A percentile compares a stretch with the other conserved stretches of the same genome.
phyloP scores from a whole-genome alignment of 768 basidiomycete genomes.

The Mycena latifolia region DNA sequence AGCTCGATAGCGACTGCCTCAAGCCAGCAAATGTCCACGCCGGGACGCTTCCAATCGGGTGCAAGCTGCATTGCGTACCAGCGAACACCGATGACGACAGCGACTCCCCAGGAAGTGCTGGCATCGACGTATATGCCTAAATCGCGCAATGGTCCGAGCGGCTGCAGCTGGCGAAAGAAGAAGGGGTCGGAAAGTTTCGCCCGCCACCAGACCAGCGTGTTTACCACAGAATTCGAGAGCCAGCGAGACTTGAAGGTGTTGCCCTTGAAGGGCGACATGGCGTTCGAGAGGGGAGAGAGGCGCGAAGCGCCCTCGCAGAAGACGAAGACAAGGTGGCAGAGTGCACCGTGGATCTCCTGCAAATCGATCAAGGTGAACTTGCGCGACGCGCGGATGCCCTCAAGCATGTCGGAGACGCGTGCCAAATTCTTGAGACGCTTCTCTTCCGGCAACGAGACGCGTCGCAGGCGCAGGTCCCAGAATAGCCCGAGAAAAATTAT shows the following conservation, averaged over 20 bases:
- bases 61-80: constrained; percentile 5
- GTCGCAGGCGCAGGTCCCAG: constrained; percentile 42
- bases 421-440: constrained; percentile 42
- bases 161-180: not conserved
- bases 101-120: constrained; percentile 1
- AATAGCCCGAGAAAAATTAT: constrained; percentile 44
- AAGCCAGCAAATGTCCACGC: constrained; percentile 19
- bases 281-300: constrained; percentile 1
- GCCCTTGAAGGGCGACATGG: not conserved
- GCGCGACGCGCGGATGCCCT: not conserved
- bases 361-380: constrained; percentile 1
- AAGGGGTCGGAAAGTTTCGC: not conserved
- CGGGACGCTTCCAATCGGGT: not conserved
- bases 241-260: not conserved
- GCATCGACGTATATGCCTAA: constrained; percentile 4
- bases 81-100: not conserved
- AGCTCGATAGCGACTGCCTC: constrained; percentile 13
- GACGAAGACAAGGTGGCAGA: constrained; percentile 13
- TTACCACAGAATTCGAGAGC: not conserved
- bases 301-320: not conserved
- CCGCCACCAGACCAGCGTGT: constrained; percentile 6
- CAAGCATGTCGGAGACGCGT: not conserved
- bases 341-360: not conserved
- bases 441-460: constrained; percentile 40
- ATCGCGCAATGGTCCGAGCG: not conserved